Evolutionary conservation across 2,329 filamentous ascomycete species (phyloP), one percentile per base, ranked within the genome.

Genomic region (Xylariaceae sp.): DNA sequence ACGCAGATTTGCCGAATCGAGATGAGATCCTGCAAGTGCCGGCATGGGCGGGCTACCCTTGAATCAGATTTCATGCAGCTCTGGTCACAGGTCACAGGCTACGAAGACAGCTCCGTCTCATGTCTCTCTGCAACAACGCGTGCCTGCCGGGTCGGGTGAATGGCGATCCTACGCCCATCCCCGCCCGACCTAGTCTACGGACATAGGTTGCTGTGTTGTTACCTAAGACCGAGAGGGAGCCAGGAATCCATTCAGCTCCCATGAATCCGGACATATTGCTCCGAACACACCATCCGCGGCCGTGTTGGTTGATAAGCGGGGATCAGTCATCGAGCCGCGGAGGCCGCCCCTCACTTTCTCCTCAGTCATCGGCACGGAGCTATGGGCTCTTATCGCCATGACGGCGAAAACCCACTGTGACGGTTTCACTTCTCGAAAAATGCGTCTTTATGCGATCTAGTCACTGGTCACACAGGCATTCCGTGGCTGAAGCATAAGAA

Each of bases 401-500:
- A 15, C 30, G 30, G 41, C 15, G 30, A 39, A 55, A 41, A 15
- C 41, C 23, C 7, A 18, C 34, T 41, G 47, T 41, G 7, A 41
- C 37, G 23, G 23, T 30, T 8, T 10, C 37, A 41, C 37, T 41
- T 10, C 11, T 9, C 37, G 11, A 13, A 1, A 9, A 9, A 3
- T 41, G 37, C 7, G 37, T 13, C 11, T 13, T 41, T 41, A 3
- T 41, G 37, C 37, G 23, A 30, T 30, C 23, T 30, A 4, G 23
- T 30, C 23, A 30, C 23, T 4, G 23, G 23, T 30, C 23, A 50
- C 13, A 9, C 13, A 59, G 52, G 13, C n/a, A 49, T 13, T 54
- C 48, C 39, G 48, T 50, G 55, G 61, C 55, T 56, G 56, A 58
- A 58, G 15, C 60, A 62, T 62, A 62, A 62, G 47, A 47, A 17